Evolutionary conservation across 108 stramenopile genomes (phyloP), one percentile per base, ranked within the genome.

Genomic region (Cyclotella cryptica): DNA sequence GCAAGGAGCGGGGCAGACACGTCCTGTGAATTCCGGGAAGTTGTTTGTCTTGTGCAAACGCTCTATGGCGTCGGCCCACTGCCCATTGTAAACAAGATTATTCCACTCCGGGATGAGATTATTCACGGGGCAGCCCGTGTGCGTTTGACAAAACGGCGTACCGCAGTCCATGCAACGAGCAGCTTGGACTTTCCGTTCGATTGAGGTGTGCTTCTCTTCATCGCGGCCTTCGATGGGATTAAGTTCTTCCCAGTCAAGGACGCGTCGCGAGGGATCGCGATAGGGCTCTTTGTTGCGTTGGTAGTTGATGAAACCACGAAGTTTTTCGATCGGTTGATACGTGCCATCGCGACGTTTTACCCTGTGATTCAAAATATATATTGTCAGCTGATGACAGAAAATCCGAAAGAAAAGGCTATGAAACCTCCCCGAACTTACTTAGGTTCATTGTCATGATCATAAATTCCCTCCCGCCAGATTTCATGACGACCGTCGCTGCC

Each of bases 41-140:
- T 98, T 98, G 86, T 98, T 98, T 64, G 98, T 98, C 79, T 92
- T 89, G 79, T 97, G 96, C 68, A 98, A 86, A 30, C 93, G 87
- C 19, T 96, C 94, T 74, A 97, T 96, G 67, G 97, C 97, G 58
- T 98, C 96, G 45, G 84, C 85, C 98, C 96, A 97, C 71, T 94
- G 95, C 51, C 89, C 97, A 73, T 98, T 91, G 88, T 93, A 97
- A 24, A 98, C 98, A 10, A 98, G 84, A 82, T 96, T 96, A 83
- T 98, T 98, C 97, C 97, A 98, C 88, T 98, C 98, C 28, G 98
- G 98, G 71, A 98, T 98, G 17, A 97, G 85, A 74, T 98, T 98
- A 85, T 98, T 95, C 21, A 98, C 92, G 59, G 98, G 98, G 75
- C 98, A 98, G 45, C 98, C 98, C 21, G 96, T 92, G 79, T 98